Evolutionary conservation across 2,329 filamentous ascomycete species (phyloP).

Genomic region (Nemania bipapillata): DNA sequence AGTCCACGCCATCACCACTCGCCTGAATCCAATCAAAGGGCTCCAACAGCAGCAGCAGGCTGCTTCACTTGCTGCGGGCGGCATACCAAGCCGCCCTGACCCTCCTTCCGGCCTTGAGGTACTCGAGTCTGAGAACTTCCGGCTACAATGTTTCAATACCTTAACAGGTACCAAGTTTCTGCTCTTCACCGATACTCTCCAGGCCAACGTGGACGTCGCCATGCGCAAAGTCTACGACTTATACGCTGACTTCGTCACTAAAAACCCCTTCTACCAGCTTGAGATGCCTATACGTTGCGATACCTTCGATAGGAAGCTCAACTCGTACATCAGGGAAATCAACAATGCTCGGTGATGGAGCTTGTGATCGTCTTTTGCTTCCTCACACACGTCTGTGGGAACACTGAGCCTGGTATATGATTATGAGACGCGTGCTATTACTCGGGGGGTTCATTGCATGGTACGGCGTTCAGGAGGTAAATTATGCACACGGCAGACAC

Average conservation of each 20-base stretch:
- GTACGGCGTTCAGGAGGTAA: conserved; percentile 44
- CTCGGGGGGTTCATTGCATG: conserved; percentile 31
- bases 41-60: conserved; percentile 50
- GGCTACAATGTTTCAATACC: conserved; percentile 95
- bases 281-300: conserved; percentile 98
- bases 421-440: conserved; percentile 9
- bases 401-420: background rate
- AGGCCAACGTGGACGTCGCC: conserved; percentile 85
- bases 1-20: conserved; percentile 75
- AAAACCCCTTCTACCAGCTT: conserved; percentile 97
- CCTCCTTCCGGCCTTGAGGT: conserved; percentile 85
- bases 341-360: conserved; percentile 66
- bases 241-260: conserved; percentile 98
- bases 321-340: conserved; percentile 80
- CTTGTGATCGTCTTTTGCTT: conserved; percentile 14
- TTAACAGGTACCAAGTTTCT: conserved; percentile 95
- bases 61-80: conserved; percentile 36
- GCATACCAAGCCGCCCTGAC: conserved; percentile 65
- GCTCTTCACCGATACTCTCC: conserved; percentile 89
- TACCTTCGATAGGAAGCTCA: conserved; percentile 88
- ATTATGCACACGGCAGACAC: conserved; percentile 18
- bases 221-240: conserved; percentile 90
- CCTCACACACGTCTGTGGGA: background rate
- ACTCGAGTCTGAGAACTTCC: conserved; percentile 92
- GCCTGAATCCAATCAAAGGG: conserved; percentile 67